These are phyloP conservation scores for Chlorophyllum brunneum DNA, from an alignment of 768 basidiomycete genomes.

Conservation along the genomic window DNA sequence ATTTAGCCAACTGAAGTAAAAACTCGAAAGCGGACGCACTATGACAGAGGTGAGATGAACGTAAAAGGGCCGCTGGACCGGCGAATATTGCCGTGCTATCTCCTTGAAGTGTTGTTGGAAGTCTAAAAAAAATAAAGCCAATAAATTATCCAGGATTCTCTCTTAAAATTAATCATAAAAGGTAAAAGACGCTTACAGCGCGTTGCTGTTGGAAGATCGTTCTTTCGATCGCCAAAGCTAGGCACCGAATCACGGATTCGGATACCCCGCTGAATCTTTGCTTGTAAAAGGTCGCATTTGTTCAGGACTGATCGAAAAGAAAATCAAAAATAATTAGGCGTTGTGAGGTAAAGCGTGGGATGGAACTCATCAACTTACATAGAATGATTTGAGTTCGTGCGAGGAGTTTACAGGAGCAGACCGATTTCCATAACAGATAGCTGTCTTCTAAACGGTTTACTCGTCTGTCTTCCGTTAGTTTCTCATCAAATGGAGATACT, in stretches of 20 bases:
- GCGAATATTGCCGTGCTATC: conserved; percentile 58
- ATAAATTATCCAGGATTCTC: neutral
- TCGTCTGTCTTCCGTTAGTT: conserved; percentile 60
- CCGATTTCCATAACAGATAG: conserved; percentile 70
- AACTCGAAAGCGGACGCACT: conserved; percentile 38
- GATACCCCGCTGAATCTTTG: conserved; percentile 66
- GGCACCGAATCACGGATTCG: conserved; percentile 66
- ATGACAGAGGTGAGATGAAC: conserved; percentile 76
- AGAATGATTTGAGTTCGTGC: conserved; percentile 52
- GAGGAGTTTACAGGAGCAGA: conserved; percentile 65
- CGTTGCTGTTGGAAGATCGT: conserved; percentile 65
- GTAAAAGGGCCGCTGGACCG: conserved; percentile 62
- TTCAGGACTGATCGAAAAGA: conserved; percentile 43
- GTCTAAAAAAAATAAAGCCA: conserved; percentile 37
- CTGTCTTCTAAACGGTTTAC: conserved; percentile 80
- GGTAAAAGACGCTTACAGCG: conserved; percentile 49
- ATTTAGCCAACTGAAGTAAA: neutral
- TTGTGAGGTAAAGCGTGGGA: conserved; percentile 5
- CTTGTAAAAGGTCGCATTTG: conserved; percentile 70
- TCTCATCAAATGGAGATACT: conserved; percentile 82
- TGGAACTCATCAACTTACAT: conserved; percentile 26
- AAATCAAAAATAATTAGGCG: conserved; percentile 6
- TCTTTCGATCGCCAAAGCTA: conserved; percentile 70
- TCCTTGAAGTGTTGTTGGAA: conserved; percentile 82
- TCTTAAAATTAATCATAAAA: neutral